Evolutionary conservation across 352 stramenopile genomes (phyloP).

Genomic region (Globisporangium nunn): DNA sequence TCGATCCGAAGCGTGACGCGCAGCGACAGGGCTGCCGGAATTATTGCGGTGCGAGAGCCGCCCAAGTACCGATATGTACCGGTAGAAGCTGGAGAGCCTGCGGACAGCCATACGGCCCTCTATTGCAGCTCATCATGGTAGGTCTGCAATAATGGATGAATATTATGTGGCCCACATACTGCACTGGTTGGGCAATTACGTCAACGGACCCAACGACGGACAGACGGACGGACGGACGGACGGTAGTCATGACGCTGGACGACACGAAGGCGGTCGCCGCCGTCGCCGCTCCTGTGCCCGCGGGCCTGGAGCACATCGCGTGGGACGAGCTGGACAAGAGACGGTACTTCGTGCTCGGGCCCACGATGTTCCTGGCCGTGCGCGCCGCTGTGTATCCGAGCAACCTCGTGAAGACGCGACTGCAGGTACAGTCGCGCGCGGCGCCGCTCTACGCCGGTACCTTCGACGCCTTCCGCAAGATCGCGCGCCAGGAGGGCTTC

Average conservation of each 20-base stretch:
- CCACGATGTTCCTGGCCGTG: conserved; percentile 76
- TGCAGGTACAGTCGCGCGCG: conserved; percentile 76
- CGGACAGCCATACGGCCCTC: too few species aligned
- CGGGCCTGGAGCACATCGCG: conserved; percentile 65
- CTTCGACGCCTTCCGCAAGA: conserved; percentile 81
- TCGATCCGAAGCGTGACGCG: too few species aligned
- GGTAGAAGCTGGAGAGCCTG: too few species aligned
- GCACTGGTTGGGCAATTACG: too few species aligned
- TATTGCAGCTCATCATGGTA: too few species aligned
- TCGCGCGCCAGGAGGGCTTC: conserved; percentile 66
- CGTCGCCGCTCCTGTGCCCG: conserved; percentile 8
- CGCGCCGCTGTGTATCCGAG: conserved; percentile 81
- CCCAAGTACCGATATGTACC: too few species aligned
- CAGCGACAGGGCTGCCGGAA: too few species aligned
- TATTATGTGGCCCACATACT: too few species aligned
- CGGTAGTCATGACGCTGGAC: background rate
- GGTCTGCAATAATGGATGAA: too few species aligned
- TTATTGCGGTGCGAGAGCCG: too few species aligned
- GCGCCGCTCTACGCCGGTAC: conserved; percentile 74
- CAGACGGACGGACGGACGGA: too few species aligned
- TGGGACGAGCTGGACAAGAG: conserved; percentile 88
- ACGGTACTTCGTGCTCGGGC: conserved; percentile 81
- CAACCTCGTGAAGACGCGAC: conserved; percentile 84
- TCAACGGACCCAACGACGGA: too few species aligned
- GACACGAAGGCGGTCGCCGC: background rate